Conservation (phyloP, 2,329 filamentous ascomycete species). For the Penicillium crustosum region DNA sequence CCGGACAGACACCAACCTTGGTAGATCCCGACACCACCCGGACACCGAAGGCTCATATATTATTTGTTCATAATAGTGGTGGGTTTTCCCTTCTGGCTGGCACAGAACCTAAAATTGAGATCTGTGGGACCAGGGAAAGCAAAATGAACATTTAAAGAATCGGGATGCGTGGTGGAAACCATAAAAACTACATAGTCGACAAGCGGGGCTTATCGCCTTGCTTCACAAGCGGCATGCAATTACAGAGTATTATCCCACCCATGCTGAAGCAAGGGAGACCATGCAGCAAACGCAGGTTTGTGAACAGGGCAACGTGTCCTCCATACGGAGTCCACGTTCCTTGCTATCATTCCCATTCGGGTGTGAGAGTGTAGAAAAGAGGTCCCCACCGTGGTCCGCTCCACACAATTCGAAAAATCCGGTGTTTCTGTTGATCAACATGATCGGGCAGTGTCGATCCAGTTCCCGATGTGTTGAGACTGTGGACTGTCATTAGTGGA, state of each 20-base stretch:
- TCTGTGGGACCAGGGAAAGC: neutral
- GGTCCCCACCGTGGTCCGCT: neutral
- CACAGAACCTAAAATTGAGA: neutral
- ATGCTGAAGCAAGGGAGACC: neutral
- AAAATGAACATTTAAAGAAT: neutral
- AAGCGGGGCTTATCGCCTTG: neutral
- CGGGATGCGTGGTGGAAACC: neutral
- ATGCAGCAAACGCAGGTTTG: neutral
- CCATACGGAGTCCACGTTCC: neutral
- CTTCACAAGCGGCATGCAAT: neutral
- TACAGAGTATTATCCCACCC: neutral
- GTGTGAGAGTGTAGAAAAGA: neutral
- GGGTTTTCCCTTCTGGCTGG: neutral
- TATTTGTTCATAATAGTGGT: neutral
- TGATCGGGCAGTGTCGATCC: slow-evolving; percentile 19
- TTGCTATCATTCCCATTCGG: neutral
- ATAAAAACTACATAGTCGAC: neutral
- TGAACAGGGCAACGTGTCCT: neutral
- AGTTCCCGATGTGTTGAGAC: slow-evolving; percentile 20
- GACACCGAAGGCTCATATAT: neutral
- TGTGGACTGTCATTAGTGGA: slow-evolving; percentile 3
- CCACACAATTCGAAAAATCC: neutral
- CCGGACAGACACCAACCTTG: neutral
- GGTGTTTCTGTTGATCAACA: slow-evolving; percentile 1
- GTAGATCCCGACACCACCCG: neutral